A percentile compares a stretch with the other conserved stretches of the same genome.
Conservation (phyloP, 345 rosid genomes). For the Passiflora organensis region DNA sequence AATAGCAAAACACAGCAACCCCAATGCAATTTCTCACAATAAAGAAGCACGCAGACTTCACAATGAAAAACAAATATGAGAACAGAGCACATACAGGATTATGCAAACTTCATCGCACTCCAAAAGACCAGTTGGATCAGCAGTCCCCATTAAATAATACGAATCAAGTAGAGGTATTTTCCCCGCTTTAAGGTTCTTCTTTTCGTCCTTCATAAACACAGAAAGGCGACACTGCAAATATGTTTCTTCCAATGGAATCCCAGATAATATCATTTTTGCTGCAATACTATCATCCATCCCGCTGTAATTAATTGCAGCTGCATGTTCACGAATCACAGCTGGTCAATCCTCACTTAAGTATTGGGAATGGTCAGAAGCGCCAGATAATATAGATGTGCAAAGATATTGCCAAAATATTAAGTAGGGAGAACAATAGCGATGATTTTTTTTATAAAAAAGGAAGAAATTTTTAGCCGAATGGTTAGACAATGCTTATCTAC, state of each 20-base stretch:
- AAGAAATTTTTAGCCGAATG: neutral
- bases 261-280: slow-evolving; percentile 52
- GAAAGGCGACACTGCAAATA: slow-evolving; percentile 44
- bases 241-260: slow-evolving; percentile 69
- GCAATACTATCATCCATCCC: slow-evolving; percentile 43
- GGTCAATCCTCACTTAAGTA: slow-evolving; percentile 1
- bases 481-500: too few relatives aligned
- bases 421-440: neutral
- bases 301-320: slow-evolving; percentile 48
- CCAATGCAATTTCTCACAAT: neutral
- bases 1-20: neutral
- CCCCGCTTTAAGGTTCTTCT: slow-evolving; percentile 48
- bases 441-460: neutral
- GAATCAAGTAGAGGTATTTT: slow-evolving; percentile 59
- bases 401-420: neutral
- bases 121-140: slow-evolving; percentile 65
- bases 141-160: slow-evolving; percentile 81
- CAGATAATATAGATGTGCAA: neutral
- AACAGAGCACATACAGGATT: slow-evolving; percentile 49
- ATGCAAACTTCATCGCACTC: slow-evolving; percentile 69
- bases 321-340: slow-evolving; percentile 4
- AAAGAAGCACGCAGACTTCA: neutral
- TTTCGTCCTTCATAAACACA: slow-evolving; percentile 36
- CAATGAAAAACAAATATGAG: neutral
- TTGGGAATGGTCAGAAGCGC: neutral